Evolutionary conservation across 192 early-diverging fungal genomes (phyloP), one percentile per base, ranked within the genome.

Genomic region (Paraglomus brasilianum): DNA sequence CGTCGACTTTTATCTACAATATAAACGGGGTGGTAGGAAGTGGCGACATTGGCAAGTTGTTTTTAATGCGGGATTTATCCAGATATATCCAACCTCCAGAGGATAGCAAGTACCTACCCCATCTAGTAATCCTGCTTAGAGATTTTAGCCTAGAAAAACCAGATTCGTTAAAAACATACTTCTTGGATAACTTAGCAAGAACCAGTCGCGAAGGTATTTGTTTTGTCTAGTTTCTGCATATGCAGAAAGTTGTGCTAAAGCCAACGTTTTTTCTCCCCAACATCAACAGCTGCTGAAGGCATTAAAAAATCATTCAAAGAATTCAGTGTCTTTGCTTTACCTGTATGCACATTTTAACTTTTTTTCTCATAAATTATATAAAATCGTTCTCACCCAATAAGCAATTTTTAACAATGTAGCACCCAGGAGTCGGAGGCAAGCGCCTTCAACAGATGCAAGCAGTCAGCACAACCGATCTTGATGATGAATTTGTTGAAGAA

Each of bases 1-100:
- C 66, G 0, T 69, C 66, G 30, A 43, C 52, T 7, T 69, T 69
- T 24, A 15, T 69, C 44, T 69, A 69, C 56, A 69, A 69, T 22
- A 43, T 69, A 24, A 69, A 69, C 45, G 66, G 51, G 17, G 47
- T 69, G 8, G 38, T 69, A 30, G 66, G 48, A 41, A 48, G 38
- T n/a, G 36, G n/a, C 1, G 66, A 69, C 45, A 55, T 69, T 8
- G 50, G 38, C 8, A 69, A 69, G 30, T 30, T 69, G 38, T 69
- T 69, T 24, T 43, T 69, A 13, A 69, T 69, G 66, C 43, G 13
- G 0, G 52, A 69, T 44, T 44, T 69, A 15, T 44, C 66, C 14
- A 69, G 44, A 56, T 69, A 53, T 56, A 56, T 69, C 44, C 14
- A 13, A 56, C n/a, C 52, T 15, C 50, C 66, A n/a, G 14, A 21